Conservation (phyloP, 2,329 filamentous ascomycete species). For the Proliferodiscus dingleyae region DNA sequence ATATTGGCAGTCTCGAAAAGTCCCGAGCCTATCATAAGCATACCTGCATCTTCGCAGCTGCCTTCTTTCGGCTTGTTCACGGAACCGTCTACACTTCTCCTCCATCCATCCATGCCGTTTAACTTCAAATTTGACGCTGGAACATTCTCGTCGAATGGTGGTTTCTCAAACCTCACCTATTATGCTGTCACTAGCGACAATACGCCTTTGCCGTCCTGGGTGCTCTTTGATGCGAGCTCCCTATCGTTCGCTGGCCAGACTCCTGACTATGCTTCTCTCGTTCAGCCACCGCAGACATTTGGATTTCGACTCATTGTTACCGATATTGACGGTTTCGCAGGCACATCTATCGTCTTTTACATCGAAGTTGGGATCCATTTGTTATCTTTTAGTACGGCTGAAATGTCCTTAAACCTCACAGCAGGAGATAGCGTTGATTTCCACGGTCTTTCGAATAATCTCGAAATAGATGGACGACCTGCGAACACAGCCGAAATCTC, state of each 20-base stretch:
- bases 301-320: conserved; percentile 70
- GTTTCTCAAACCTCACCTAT: conserved; percentile 53
- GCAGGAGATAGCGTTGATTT: conserved; percentile 49
- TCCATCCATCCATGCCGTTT: conserved; percentile 50
- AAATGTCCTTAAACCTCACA: conserved; percentile 53
- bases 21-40: conserved; percentile 47
- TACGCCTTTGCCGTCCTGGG: conserved; percentile 81
- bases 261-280: conserved; percentile 57
- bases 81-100: conserved; percentile 53
- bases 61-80: conserved; percentile 53
- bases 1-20: conserved; percentile 66
- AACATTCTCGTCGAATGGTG: conserved; percentile 55
- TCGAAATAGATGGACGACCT: conserved; percentile 54
- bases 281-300: conserved; percentile 67
- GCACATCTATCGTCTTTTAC: conserved; percentile 59
- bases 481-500: conserved; percentile 46
- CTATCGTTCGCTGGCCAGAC: conserved; percentile 68
- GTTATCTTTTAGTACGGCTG: conserved; percentile 56
- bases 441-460: conserved; percentile 42
- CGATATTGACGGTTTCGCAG: conserved; percentile 73
- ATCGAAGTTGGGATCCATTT: conserved; percentile 68
- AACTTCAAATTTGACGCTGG: conserved; percentile 47
- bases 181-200: conserved; percentile 73
- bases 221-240: conserved; percentile 61
- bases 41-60: conserved; percentile 56